These are phyloP conservation scores for Populus nigra DNA, from an alignment of 345 rosid species.

Conservation along the genomic window DNA sequence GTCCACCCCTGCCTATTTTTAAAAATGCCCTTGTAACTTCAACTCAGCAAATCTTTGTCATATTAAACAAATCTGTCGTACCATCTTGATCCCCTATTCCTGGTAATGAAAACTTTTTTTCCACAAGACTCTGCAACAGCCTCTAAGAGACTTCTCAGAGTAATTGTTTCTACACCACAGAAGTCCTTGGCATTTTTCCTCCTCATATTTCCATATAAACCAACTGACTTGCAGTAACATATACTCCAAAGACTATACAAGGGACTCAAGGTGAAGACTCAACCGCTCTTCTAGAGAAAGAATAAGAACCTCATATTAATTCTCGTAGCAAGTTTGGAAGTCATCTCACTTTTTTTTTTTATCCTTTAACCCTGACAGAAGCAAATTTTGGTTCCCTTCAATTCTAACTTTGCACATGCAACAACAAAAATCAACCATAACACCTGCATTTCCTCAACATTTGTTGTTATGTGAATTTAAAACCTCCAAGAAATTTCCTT, in stretches of 20 bases:
- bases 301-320: background rate
- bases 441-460: background rate
- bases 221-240: background rate
- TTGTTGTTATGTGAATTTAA: background rate
- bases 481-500: background rate
- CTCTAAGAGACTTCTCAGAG: background rate
- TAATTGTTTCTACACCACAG: background rate
- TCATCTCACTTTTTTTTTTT: background rate
- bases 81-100: background rate
- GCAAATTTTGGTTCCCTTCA: background rate
- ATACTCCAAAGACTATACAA: background rate
- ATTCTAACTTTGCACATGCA: background rate
- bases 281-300: background rate
- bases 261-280: conserved; percentile 4
- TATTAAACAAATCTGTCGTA: background rate
- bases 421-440: background rate
- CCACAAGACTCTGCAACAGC: background rate
- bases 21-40: background rate
- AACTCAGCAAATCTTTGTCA: background rate
- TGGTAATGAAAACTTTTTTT: no score
- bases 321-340: background rate
- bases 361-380: background rate
- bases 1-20: background rate
- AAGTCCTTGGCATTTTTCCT: background rate
- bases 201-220: background rate